phyloP scores from a whole-genome alignment of 805 yeast genomes.

The Monosporozyma siamensis region DNA sequence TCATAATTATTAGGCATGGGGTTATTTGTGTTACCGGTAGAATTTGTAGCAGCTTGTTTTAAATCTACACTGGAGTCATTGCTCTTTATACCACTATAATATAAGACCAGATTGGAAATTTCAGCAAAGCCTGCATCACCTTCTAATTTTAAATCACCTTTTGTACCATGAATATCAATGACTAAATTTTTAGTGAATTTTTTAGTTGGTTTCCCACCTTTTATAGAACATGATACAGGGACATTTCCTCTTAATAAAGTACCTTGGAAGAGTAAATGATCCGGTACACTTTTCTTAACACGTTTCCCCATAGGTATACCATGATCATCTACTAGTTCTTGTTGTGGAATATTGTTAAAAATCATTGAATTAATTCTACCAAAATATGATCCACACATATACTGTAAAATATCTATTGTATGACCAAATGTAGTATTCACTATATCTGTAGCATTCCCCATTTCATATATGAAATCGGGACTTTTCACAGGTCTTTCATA shows the following conservation, averaged over 20 bases:
- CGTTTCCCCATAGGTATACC: constrained; percentile 17
- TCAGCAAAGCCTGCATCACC: constrained; percentile 31
- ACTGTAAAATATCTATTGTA: constrained; percentile 25
- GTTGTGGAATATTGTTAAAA: constrained; percentile 25
- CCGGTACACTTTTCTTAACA: constrained; percentile 23
- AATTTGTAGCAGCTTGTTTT: neutral
- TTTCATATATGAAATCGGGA: constrained; percentile 21
- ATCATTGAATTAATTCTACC: constrained; percentile 22
- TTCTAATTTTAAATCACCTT: constrained; percentile 27
- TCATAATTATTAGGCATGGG: constrained; percentile 10
- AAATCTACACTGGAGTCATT: constrained; percentile 7
- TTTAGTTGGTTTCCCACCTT: constrained; percentile 28
- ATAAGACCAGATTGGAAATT: constrained; percentile 25
- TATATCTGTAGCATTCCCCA: constrained; percentile 22
- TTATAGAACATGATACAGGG: constrained; percentile 25
- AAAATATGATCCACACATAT: constrained; percentile 26
- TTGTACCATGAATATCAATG: constrained; percentile 29
- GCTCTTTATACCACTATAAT: constrained; percentile 23
- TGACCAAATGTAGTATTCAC: constrained; percentile 26
- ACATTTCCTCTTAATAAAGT: constrained; percentile 21
- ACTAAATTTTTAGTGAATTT: constrained; percentile 28
- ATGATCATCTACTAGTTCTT: constrained; percentile 21
- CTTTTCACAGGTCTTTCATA: constrained; percentile 23
- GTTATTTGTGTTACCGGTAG: neutral
- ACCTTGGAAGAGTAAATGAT: constrained; percentile 27